These are phyloP conservation scores for Aschersonia sp. DNA, from an alignment of 2,329 filamentous ascomycete species.

Conservation along the genomic window DNA sequence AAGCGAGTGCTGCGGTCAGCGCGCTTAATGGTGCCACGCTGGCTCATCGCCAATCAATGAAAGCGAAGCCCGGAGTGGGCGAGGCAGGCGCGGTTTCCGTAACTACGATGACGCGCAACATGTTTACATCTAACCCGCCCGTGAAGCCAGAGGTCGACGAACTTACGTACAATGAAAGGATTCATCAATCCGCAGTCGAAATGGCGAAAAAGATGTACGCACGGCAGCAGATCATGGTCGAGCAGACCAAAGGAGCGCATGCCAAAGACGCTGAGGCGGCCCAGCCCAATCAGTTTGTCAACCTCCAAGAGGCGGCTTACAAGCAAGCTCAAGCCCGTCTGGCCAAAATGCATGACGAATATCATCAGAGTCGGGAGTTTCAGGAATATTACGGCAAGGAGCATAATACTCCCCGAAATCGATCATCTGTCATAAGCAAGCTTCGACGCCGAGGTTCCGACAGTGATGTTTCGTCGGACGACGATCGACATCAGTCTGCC, in stretches of 20 bases:
- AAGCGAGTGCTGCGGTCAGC: slow-evolving; percentile 40
- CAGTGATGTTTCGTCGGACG: slow-evolving; percentile 51
- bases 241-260: slow-evolving; percentile 30
- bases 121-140: slow-evolving; percentile 66
- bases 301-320: slow-evolving; percentile 75
- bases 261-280: slow-evolving; percentile 14
- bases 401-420: slow-evolving; percentile 18
- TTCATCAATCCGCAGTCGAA: slow-evolving; percentile 71
- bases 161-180: slow-evolving; percentile 52
- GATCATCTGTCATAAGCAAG: slow-evolving; percentile 38
- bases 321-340: slow-evolving; percentile 74
- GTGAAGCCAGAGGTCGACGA: slow-evolving; percentile 62
- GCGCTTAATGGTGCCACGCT: slow-evolving; percentile 60
- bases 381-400: slow-evolving; percentile 62
- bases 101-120: slow-evolving; percentile 54
- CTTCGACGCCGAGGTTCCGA: slow-evolving; percentile 45
- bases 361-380: slow-evolving; percentile 46
- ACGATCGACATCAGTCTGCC: slow-evolving; percentile 57
- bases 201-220: slow-evolving; percentile 85
- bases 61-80: slow-evolving; percentile 30
- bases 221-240: slow-evolving; percentile 47
- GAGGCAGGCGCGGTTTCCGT: slow-evolving; percentile 53
- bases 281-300: slow-evolving; percentile 41
- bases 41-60: slow-evolving; percentile 41
- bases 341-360: slow-evolving; percentile 63